A percentile compares a stretch with the other conserved stretches of the same genome.
Evolutionary conservation across 2,329 filamentous ascomycete species (phyloP).

Genomic region (Fusarium sp.): DNA sequence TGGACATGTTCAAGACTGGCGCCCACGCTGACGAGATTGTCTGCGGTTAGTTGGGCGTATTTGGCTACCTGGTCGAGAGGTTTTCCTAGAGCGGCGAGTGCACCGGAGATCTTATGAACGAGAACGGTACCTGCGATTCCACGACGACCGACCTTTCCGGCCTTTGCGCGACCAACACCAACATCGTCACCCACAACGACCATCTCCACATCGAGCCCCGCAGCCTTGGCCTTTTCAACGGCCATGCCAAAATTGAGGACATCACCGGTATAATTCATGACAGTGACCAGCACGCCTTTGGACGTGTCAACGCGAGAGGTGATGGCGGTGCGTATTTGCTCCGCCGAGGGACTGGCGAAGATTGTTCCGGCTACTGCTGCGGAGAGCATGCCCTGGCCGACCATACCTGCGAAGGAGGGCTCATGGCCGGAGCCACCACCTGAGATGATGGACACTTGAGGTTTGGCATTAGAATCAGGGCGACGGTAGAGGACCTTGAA

Average conservation of each 20-base stretch:
- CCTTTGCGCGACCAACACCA: constrained; percentile 83
- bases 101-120: constrained; percentile 91
- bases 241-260: constrained; percentile 94
- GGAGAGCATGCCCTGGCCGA: constrained; percentile 83
- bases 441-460: constrained; percentile 84
- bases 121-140: constrained; percentile 93
- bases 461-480: constrained; percentile 60
- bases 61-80: constrained; percentile 78
- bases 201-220: constrained; percentile 85
- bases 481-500: constrained; percentile 89
- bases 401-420: constrained; percentile 87
- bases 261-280: constrained; percentile 95
- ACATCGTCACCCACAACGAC: constrained; percentile 93
- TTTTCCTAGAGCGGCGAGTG: constrained; percentile 79
- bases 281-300: constrained; percentile 85
- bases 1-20: constrained; percentile 93
- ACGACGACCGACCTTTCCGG: constrained; percentile 91
- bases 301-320: constrained; percentile 77
- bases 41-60: constrained; percentile 77
- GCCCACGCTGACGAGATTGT: constrained; percentile 87
- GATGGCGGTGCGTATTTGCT: constrained; percentile 85
- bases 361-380: constrained; percentile 89
- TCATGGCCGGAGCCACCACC: constrained; percentile 94
- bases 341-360: constrained; percentile 83
- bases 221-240: constrained; percentile 89